A percentile compares a stretch with the other conserved stretches of the same genome.
Evolutionary conservation across 2,329 filamentous ascomycete species (phyloP).

Genomic region (Ophioceras dolichostomum): DNA sequence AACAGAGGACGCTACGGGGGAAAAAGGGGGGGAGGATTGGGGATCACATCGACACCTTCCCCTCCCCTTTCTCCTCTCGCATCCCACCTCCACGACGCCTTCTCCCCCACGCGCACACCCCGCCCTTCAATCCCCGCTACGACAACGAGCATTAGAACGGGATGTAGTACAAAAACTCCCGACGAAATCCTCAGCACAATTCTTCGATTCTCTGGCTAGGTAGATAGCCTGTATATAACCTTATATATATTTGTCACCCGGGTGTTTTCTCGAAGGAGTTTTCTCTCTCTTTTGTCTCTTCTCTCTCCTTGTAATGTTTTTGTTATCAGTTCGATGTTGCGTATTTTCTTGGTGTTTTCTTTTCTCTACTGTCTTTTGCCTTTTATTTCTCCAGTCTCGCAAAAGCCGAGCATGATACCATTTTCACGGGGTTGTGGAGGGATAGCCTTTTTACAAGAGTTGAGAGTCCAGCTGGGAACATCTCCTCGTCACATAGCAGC

Average conservation of each 20-base stretch:
- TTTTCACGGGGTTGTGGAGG: background rate
- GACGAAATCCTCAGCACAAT: conserved; percentile 3
- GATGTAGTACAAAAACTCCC: background rate
- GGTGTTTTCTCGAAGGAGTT: background rate
- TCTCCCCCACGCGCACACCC: background rate
- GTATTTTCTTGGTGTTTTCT: background rate
- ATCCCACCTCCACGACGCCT: background rate
- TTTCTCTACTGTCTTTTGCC: background rate
- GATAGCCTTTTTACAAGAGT: no score
- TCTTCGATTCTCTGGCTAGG: conserved; percentile 8
- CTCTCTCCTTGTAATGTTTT: background rate
- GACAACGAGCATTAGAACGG: background rate
- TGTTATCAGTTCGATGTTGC: no score
- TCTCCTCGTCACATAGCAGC: no score
- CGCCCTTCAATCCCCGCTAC: no score
- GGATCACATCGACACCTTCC: background rate
- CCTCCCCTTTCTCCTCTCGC: background rate
- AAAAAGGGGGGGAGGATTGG: background rate
- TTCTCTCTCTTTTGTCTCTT: background rate
- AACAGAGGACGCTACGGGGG: no score
- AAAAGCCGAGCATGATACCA: background rate
- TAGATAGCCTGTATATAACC: conserved; percentile 15
- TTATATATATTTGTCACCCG: conserved; percentile 12
- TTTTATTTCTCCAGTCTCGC: background rate
- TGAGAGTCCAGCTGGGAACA: no score